These are phyloP conservation scores for Sherardia arvensis DNA, from an alignment of 257 asterid genomes.

Conservation along the genomic window DNA sequence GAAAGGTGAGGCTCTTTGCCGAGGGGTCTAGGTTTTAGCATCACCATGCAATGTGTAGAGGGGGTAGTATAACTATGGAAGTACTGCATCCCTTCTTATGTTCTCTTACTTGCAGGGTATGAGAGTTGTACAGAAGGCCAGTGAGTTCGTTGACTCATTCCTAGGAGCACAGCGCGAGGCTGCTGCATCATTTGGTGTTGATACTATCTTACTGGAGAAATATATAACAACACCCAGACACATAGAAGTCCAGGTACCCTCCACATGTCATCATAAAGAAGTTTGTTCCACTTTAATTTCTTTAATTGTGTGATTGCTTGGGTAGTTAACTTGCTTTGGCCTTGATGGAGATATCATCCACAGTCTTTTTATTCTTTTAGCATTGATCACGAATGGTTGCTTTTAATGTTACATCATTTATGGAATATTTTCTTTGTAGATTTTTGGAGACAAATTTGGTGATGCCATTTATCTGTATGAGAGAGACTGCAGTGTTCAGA, in stretches of 20 bases:
- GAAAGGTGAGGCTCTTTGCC: slow-evolving; percentile 42
- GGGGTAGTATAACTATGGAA: neutral
- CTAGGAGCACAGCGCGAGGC: slow-evolving; percentile 98
- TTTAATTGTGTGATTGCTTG: neutral
- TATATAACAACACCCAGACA: slow-evolving; percentile 93
- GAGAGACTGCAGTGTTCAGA: slow-evolving; percentile 97
- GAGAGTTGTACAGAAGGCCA: slow-evolving; percentile 83
- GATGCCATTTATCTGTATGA: slow-evolving; percentile 82
- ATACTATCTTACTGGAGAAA: slow-evolving; percentile 88
- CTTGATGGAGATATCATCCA: neutral
- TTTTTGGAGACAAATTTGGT: slow-evolving; percentile 89
- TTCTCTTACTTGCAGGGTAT: slow-evolving; percentile 62
- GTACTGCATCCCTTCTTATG: slow-evolving; percentile 5
- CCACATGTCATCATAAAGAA: no score
- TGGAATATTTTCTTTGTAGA: slow-evolving; percentile 29
- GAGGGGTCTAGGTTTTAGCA: no score
- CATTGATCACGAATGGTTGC: neutral
- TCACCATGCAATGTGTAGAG: neutral
- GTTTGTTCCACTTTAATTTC: neutral
- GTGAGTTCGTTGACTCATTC: slow-evolving; percentile 78
- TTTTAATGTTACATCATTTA: neutral
- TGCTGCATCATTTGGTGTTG: slow-evolving; percentile 94
- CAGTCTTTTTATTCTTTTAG: neutral
- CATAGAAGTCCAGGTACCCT: slow-evolving; percentile 93
- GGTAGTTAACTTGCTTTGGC: neutral